These are phyloP conservation scores for Aspergillus conjunctus DNA, from an alignment of 495 filamentous ascomycete genomes.

Conservation along the genomic window DNA sequence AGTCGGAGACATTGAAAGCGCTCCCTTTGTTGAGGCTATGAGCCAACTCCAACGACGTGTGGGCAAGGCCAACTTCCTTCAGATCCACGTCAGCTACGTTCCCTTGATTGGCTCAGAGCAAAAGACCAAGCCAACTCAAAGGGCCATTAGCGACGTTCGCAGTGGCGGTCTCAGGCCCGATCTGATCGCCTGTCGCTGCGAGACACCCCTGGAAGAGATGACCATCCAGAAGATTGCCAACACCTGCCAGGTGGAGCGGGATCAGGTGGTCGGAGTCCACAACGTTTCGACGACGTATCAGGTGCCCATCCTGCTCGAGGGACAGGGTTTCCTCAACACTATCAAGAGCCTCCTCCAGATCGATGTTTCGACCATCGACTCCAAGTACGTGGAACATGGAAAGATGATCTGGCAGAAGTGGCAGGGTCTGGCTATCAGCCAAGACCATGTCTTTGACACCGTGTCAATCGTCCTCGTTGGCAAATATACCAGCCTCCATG, in stretches of 20 bases:
- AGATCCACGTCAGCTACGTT: constrained; percentile 82
- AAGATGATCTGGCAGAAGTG: constrained; percentile 70
- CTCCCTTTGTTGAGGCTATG: constrained; percentile 86
- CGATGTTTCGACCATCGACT: constrained; percentile 35
- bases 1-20: constrained; percentile 88
- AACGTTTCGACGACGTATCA: constrained; percentile 89
- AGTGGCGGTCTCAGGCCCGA: constrained; percentile 85
- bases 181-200: constrained; percentile 91
- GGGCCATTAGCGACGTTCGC: constrained; percentile 79
- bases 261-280: constrained; percentile 83
- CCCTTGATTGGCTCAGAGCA: constrained; percentile 71
- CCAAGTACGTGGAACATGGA: constrained; percentile 58
- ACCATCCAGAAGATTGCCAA: constrained; percentile 87
- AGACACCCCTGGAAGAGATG: constrained; percentile 64
- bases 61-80: constrained; percentile 79
- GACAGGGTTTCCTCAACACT: constrained; percentile 69
- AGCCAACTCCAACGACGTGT: constrained; percentile 70
- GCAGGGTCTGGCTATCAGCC: constrained; percentile 64
- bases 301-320: constrained; percentile 83
- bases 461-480: constrained; percentile 88
- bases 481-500: constrained; percentile 82
- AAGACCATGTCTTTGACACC: constrained; percentile 61
- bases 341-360: constrained; percentile 61
- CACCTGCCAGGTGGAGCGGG: constrained; percentile 76
- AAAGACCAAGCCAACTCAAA: constrained; percentile 97